Evolutionary conservation across 495 filamentous ascomycete species (phyloP), one percentile per base, ranked within the genome.

Genomic region (Penicillium fimorum): DNA sequence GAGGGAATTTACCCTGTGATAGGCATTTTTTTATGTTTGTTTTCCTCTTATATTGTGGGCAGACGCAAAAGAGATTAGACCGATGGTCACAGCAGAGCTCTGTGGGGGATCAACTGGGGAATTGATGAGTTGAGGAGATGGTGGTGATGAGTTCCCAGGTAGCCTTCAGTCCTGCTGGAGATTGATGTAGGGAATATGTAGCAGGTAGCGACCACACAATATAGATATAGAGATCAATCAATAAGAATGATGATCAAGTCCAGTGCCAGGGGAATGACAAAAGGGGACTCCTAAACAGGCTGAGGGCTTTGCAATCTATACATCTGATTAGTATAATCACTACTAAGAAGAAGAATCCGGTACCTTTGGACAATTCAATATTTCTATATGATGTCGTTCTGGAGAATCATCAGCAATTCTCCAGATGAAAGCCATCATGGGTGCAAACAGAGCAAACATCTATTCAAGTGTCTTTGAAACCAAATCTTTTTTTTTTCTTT

Each of bases 1-100:
- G 13, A 33, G 41, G 25, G 27, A 10, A 9, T 48, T 47, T 73
- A 72, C 69, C 70, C 69, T 47, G 69, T 70, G 48, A 70, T 65
- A 51, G 70, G 59, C 72, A 73, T 73, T 42, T 45, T 45, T 61
- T 55, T 37, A 30, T 48, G 48, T 33, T 44, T 45, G 17, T 7
- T 18, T 38, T 35, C 33, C 11, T 43, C 43, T 51, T 17, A n/a
- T 41, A 29, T 22, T 38, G 15, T 4, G 15, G 35, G 35, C 15
- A 30, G 22, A 15, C n/a, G 3, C 18, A 18, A 12, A 44, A 17
- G 30, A 33, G 20, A 17, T 25, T 20, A 24, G n/a, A 15, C 2
- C 35, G n/a, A 30, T 18, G n/a, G 15, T n/a, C 41, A 41, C 42
- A 33, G 52, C 42, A 44, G 30, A 24, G 32, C 30, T 35, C 30